phyloP scores from a whole-genome alignment of 129 eudicot species.

The Pulicaria dysenterica region DNA sequence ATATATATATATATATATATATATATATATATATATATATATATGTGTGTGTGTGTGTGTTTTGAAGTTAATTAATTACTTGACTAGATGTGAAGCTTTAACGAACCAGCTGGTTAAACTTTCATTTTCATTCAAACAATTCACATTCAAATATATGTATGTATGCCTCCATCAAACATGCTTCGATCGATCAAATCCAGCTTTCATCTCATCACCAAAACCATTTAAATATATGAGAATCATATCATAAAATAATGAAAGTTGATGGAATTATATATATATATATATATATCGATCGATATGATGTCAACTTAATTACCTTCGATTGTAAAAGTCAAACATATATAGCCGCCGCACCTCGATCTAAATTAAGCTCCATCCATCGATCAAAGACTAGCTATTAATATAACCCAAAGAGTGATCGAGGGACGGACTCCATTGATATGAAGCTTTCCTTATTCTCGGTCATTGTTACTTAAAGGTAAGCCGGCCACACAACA shows the following conservation, averaged over 20 bases:
- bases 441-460: no score
- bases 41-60: no score
- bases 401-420: constrained; percentile 30
- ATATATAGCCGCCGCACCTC: constrained; percentile 1
- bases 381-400: constrained; percentile 1
- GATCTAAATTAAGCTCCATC: no score
- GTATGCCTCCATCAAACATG: no score
- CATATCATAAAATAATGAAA: background rate
- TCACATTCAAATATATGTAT: constrained; percentile 10
- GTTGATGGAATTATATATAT: no score
- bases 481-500: no score
- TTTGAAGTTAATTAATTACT: no score
- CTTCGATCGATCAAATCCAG: constrained; percentile 35
- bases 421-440: no score
- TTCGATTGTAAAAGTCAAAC: constrained; percentile 30
- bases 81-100: constrained; percentile 30
- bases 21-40: background rate
- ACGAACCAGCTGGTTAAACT: constrained; percentile 26
- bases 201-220: constrained; percentile 39
- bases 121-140: constrained; percentile 23
- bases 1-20: background rate
- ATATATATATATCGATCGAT: no score
- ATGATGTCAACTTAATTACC: constrained; percentile 14
- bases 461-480: no score
- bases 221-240: background rate